phyloP scores from a whole-genome alignment of 192 early-diverging fungal species.

The Diversispora epigaea region DNA sequence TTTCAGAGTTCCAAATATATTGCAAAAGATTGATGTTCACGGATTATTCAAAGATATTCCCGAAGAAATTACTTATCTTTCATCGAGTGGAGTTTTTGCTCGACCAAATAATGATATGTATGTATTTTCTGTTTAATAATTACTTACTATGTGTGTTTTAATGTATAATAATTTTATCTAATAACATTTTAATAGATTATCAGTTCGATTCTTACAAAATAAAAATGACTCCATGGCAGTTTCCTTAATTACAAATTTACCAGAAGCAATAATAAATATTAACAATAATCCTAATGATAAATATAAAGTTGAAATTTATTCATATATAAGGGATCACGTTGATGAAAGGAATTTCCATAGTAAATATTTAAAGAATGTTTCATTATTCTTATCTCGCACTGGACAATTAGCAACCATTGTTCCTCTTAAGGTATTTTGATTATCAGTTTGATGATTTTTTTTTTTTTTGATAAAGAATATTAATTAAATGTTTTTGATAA shows the following conservation, averaged over 20 bases:
- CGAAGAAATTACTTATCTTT: conserved; percentile 6
- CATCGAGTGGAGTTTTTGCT: neutral
- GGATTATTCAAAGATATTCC: neutral
- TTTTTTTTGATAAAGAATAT: neutral
- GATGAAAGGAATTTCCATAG: conserved; percentile 46
- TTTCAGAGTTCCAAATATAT: conserved; percentile 15
- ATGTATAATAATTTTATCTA: neutral
- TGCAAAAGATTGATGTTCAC: conserved; percentile 19
- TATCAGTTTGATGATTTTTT: neutral
- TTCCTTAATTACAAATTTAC: conserved; percentile 16
- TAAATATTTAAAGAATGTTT: conserved; percentile 48
- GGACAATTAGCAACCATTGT: conserved; percentile 54
- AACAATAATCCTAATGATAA: neutral
- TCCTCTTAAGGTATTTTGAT: conserved; percentile 42
- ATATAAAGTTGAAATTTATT: conserved; percentile 43
- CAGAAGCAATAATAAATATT: conserved; percentile 5
- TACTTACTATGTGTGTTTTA: too few relatives aligned
- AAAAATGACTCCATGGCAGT: conserved; percentile 6
- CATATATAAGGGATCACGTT: conserved; percentile 48
- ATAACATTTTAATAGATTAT: neutral
- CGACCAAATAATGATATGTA: neutral
- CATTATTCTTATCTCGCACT: conserved; percentile 44
- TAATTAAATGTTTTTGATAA: neutral
- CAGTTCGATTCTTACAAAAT: conserved; percentile 6
- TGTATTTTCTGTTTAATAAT: neutral